Conservation (phyloP, 257 asterid species). For the Nemophila menziesii region DNA sequence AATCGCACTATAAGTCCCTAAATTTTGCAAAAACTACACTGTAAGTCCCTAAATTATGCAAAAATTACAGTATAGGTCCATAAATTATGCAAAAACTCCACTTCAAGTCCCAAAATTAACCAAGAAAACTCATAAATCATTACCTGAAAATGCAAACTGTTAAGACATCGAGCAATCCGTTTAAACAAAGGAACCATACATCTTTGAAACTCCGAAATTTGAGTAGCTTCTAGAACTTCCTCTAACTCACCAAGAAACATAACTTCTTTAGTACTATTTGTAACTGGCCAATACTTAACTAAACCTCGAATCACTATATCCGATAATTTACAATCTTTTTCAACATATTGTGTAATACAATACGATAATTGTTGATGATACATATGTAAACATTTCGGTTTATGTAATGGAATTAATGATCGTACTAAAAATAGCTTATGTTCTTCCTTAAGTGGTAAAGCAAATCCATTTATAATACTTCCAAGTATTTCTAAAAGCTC, state of each 20-base stretch:
- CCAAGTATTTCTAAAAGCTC: slow-evolving; percentile 25
- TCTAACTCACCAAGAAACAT: slow-evolving; percentile 31
- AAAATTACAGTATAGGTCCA: too few relatives aligned
- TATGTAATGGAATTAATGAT: slow-evolving; percentile 25
- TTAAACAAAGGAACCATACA: slow-evolving; percentile 28
- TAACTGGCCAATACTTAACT: slow-evolving; percentile 29
- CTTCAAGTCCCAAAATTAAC: too few relatives aligned
- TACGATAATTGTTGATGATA: slow-evolving; percentile 25
- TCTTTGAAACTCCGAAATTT: slow-evolving; percentile 19
- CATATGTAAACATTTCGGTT: slow-evolving; percentile 29
- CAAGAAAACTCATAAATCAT: too few relatives aligned
- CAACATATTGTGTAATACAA: slow-evolving; percentile 23
- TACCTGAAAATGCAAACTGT: slow-evolving; percentile 31
- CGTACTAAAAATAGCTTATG: slow-evolving; percentile 23
- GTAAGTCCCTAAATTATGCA: too few relatives aligned
- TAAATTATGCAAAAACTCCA: too few relatives aligned
- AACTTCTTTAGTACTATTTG: slow-evolving; percentile 26
- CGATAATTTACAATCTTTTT: slow-evolving; percentile 31
- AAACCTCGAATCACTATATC: slow-evolving; percentile 23
- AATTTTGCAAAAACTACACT: too few relatives aligned
- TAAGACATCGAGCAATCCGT: slow-evolving; percentile 21
- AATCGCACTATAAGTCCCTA: too few relatives aligned
- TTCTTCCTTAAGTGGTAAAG: slow-evolving; percentile 21
- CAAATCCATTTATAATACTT: slow-evolving; percentile 21
- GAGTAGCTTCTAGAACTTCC: slow-evolving; percentile 25